Evolutionary conservation across 73 alveolate species (phyloP).

Genomic region (Paramecium octaurelia): DNA sequence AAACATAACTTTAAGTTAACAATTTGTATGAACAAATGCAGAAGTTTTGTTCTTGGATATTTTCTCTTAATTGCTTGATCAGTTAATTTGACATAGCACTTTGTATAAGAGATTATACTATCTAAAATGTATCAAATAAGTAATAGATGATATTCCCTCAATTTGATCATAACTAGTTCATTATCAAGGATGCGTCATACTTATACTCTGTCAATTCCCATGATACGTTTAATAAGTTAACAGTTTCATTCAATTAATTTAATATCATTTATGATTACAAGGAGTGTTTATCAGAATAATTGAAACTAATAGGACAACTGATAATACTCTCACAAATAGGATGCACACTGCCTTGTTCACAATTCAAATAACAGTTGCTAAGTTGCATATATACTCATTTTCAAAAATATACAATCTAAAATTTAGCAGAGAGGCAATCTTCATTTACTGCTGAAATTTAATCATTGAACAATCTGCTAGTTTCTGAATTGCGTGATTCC

Average conservation of each 20-base stretch:
- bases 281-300: neutral
- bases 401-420: neutral
- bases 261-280: neutral
- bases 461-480: neutral
- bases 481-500: neutral
- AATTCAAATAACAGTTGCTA: neutral
- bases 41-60: neutral
- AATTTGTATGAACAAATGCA: neutral
- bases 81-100: conserved; percentile 6
- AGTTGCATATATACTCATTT: neutral
- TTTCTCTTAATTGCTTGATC: neutral
- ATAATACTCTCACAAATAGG: neutral
- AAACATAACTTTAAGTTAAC: neutral
- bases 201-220: neutral
- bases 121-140: neutral
- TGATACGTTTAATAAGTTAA: neutral
- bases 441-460: conserved; percentile 21
- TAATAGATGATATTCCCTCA: neutral
- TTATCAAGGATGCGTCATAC: neutral
- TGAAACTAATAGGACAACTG: neutral
- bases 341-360: neutral
- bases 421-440: conserved; percentile 26
- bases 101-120: neutral
- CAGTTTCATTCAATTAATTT: neutral
- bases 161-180: neutral